A percentile compares a stretch with the other conserved stretches of the same genome.
Conservation (phyloP, 352 stramenopile species). For the Globisporangium canariense region DNA sequence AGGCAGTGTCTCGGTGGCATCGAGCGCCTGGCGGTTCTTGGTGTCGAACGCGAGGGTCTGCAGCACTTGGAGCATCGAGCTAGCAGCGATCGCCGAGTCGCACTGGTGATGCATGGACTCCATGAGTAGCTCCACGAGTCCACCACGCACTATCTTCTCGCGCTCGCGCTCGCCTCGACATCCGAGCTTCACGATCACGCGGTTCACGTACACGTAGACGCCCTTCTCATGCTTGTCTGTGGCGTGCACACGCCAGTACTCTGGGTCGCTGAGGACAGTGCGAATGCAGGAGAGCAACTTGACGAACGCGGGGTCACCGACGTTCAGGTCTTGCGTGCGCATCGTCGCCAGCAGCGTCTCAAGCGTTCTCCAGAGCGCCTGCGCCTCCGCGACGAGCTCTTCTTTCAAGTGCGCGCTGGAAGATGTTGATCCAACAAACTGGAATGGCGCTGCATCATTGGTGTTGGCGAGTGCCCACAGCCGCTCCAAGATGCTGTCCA, state of each 20-base stretch:
- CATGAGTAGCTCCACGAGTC: conserved; percentile 35
- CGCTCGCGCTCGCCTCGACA: conserved; percentile 49
- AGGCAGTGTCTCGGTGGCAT: conserved; percentile 26
- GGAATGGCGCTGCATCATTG: conserved; percentile 17
- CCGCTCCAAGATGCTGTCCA: conserved; percentile 46
- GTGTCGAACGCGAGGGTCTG: conserved; percentile 44
- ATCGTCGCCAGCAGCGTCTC: conserved; percentile 41
- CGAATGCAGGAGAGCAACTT: conserved; percentile 40
- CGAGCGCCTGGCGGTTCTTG: conserved; percentile 31
- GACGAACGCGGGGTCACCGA: conserved; percentile 35
- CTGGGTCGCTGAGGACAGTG: conserved; percentile 27
- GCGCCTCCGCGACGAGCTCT: conserved; percentile 32
- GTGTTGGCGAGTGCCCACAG: conserved; percentile 34
- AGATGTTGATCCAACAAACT: too few relatives aligned
- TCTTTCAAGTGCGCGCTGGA: conserved; percentile 10
- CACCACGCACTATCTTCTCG: conserved; percentile 35
- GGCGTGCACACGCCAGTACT: conserved; percentile 22
- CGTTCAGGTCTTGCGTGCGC: conserved; percentile 27
- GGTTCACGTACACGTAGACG: conserved; percentile 39
- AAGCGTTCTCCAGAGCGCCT: conserved; percentile 53
- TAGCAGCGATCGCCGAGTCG: conserved; percentile 14
- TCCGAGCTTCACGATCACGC: conserved; percentile 40
- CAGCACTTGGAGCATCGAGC: conserved; percentile 39
- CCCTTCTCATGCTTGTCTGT: conserved; percentile 21
- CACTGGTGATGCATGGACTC: conserved; percentile 18